Base-by-base conservation (phyloP, 176 grass and related monocot genomes). In the Musa acuminata region DNA sequence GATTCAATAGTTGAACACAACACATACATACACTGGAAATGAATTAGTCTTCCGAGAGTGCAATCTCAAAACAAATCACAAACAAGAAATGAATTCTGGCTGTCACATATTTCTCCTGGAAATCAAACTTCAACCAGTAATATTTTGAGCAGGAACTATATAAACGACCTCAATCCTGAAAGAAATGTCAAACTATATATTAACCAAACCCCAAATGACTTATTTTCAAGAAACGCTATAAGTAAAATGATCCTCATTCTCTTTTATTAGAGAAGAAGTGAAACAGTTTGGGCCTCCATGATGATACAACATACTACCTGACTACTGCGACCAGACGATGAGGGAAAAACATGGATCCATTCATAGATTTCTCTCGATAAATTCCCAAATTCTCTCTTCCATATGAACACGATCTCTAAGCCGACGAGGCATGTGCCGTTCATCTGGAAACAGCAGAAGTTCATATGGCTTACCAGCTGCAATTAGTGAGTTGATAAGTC, bases 351-450 rank as follows among this genome's bases (percentile, higher is more conserved):
- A n/a, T 80, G 75, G 29, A 1, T 10, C 52, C 14, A 51, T 76
- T 94, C 85, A 99, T 53, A 99, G 82, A 80, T 82, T 99, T 75
- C 88, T 99, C 75, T 95, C 77, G 20, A 95, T 82, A 74, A 99
- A 99, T 67, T 95, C 88, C 81, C 88, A 94, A 75, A 99, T 94
- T 72, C 91, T 89, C 84, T 99, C 96, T 75, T 99, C 96, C 91
- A 99, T 95, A 57, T 99, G 95, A 71, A 99, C 86, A 78, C 91
- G 82, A 71, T 99, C 96, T 11, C 65, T 9, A 13, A 91, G 77
- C 13, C 83, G 91, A n/a, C 96, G 91, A 1, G 91, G 96, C 91
- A 99, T 91, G 72, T 99, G 96, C 62, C 91, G 77, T 54, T 95
- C 96, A 0, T 99, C 96, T 0, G 96, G 96, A 62, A 99, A 99